Evolutionary conservation across 2,329 filamentous ascomycete genomes (phyloP), one percentile per base, ranked within the genome.

Genomic region (Plenodomus lindquistii): DNA sequence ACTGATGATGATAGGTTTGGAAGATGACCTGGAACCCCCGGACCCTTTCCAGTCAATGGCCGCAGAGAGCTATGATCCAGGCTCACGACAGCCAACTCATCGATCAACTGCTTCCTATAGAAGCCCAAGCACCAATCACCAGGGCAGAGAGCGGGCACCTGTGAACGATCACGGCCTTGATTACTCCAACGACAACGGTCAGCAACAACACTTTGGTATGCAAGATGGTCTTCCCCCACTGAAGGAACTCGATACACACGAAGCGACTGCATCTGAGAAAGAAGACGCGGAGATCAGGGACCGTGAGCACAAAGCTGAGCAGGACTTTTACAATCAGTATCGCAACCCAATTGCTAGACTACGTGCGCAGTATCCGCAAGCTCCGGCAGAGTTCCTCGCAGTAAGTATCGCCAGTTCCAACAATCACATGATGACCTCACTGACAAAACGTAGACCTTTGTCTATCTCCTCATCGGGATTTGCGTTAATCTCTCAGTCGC

Each of bases 361-460:
- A 19, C 75, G 81, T 18, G 77, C 78, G 0, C 73, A 77, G 29
- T 77, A 81, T 55, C 75, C 79, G 10, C 80, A 83, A 58, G 77
- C 79, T 21, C 69, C 82, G 2, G 80, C 80, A 1, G 81, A 84
- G 53, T 73, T 78, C 1, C 72, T 84, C 8, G 79, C 75, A 2
- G 79, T 79, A 48, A 48, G 62, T 52, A 7, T 17, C 9, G 9
- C 16, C 17, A 7, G 42, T 31, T 17, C 38, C 59, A 66, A 3
- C 58, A 69, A 48, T 67, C 74, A 54, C 40, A 8, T 37, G 7
- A 15, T 15, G 1, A 16, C 17, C 5, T 52, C 42, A 46, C 29
- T 37, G 10, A 18, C 4, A 7, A 7, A 31, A 7, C 3, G 5
- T 22, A 63, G 60, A 67, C 66, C 0, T 65, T 62, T 5, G 47